These are phyloP conservation scores for Tetrastigma voinierianum DNA, from an alignment of 164 flowering plant genomes.

Conservation along the genomic window DNA sequence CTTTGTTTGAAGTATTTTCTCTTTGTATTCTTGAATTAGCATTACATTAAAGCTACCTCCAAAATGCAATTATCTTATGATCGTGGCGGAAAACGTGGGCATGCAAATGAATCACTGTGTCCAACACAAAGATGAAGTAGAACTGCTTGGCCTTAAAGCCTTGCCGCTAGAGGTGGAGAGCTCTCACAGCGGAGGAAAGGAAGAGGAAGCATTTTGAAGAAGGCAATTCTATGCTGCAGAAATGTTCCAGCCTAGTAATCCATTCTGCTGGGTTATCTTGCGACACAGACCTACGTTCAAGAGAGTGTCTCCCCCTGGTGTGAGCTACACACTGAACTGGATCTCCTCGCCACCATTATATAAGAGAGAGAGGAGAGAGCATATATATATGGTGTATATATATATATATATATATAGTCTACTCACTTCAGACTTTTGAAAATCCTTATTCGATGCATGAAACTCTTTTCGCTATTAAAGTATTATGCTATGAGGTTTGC, in stretches of 20 bases:
- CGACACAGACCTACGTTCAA: slow-evolving; percentile 35
- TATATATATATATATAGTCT: not conserved
- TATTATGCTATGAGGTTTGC: slow-evolving; percentile 40
- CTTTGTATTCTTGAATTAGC: no score
- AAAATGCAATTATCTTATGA: no score
- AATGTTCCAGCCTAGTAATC: slow-evolving; percentile 29
- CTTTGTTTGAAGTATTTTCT: no score
- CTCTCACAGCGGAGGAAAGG: slow-evolving; percentile 36
- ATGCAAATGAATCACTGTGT: slow-evolving; percentile 15
- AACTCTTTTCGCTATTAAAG: slow-evolving; percentile 13
- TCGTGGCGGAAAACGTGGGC: no score
- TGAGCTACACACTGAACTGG: no score
- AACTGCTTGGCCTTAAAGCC: slow-evolving; percentile 22
- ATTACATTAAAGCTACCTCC: no score
- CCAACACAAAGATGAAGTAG: slow-evolving; percentile 18
- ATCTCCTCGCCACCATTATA: no score
- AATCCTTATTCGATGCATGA: not conserved
- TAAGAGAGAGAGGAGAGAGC: no score
- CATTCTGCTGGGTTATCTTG: slow-evolving; percentile 38
- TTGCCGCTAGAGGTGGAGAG: slow-evolving; percentile 14
- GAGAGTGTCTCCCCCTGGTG: slow-evolving; percentile 40
- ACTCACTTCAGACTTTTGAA: not conserved
- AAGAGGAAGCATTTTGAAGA: no score
- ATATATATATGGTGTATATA: no score
- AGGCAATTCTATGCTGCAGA: slow-evolving; percentile 34